Evolutionary conservation across 805 yeast genomes (phyloP).

Genomic region (Kregervanrija delftensis): DNA sequence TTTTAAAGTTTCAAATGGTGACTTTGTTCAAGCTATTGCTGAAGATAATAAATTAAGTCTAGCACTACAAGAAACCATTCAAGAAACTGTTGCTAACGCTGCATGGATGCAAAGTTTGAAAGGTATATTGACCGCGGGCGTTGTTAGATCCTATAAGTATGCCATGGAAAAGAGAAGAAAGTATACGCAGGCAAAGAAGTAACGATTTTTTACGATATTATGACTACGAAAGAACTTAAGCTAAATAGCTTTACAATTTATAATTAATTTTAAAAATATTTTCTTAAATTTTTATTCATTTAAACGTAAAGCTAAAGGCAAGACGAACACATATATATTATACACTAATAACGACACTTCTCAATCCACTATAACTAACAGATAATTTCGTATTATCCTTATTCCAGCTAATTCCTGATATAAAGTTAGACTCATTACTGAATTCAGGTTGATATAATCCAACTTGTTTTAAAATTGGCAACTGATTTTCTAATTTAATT

Average conservation of each 20-base stretch:
- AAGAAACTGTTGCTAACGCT: constrained; percentile 56
- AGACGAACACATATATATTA: constrained; percentile 8
- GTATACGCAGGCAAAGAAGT: constrained; percentile 5
- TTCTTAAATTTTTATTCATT: not conserved
- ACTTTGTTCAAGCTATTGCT: constrained; percentile 37
- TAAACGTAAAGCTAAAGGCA: not conserved
- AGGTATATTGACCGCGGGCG: constrained; percentile 85
- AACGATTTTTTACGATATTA: too few species aligned
- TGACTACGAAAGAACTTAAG: too few species aligned
- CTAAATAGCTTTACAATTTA: not conserved
- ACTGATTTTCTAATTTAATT: constrained; percentile 14
- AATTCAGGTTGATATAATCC: constrained; percentile 22
- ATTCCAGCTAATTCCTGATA: constrained; percentile 22
- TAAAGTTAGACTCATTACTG: constrained; percentile 9
- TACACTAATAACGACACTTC: constrained; percentile 21
- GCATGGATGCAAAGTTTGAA: constrained; percentile 71
- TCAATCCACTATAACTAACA: constrained; percentile 20
- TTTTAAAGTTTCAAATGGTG: constrained; percentile 15
- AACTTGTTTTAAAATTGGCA: constrained; percentile 8
- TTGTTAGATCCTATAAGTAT: constrained; percentile 60
- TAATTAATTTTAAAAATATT: not conserved
- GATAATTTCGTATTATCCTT: constrained; percentile 18
- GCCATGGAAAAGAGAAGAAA: constrained; percentile 63
- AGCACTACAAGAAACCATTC: constrained; percentile 35
- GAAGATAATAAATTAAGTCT: constrained; percentile 29